These are phyloP conservation scores for Aeschynomene evenia DNA, from an alignment of 306 rosid genomes.

Conservation along the genomic window DNA sequence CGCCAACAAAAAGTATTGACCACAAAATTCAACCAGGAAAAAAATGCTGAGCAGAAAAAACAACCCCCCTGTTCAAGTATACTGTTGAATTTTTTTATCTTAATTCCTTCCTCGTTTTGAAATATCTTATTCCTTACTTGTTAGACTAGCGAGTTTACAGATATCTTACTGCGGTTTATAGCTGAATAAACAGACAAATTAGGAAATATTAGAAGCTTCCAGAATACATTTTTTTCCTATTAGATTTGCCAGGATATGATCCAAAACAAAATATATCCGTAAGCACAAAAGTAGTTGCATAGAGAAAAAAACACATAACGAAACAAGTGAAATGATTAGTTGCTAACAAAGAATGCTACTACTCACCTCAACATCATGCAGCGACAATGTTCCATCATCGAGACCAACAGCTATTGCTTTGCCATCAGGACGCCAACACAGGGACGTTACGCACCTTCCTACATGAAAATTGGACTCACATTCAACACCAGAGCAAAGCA, in stretches of 20 bases:
- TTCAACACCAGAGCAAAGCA: conserved; percentile 11
- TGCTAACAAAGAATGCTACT: background rate
- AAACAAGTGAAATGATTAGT: background rate
- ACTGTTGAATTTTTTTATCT: background rate
- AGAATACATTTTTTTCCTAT: background rate
- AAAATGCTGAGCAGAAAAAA: background rate
- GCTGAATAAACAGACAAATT: conserved; percentile 11
- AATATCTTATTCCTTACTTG: conserved; percentile 7
- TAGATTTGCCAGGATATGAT: background rate
- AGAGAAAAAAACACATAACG: background rate
- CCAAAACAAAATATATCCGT: conserved; percentile 10
- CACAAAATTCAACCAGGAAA: background rate
- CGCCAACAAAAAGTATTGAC: conserved; percentile 10
- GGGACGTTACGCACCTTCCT: conserved; percentile 67
- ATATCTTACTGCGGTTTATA: background rate
- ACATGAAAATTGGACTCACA: conserved; percentile 4
- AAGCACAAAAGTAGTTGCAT: background rate
- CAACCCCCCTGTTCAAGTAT: conserved; percentile 6
- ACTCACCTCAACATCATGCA: conserved; percentile 93
- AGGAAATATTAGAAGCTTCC: conserved; percentile 6
- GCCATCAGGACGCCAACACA: conserved; percentile 97
- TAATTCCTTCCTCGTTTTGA: conserved; percentile 10
- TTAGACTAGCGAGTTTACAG: conserved; percentile 22
- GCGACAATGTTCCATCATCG: conserved; percentile 83
- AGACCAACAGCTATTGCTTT: conserved; percentile 87